Conservation (phyloP, 1,139 yeast species). For the Hansenula sp. region DNA sequence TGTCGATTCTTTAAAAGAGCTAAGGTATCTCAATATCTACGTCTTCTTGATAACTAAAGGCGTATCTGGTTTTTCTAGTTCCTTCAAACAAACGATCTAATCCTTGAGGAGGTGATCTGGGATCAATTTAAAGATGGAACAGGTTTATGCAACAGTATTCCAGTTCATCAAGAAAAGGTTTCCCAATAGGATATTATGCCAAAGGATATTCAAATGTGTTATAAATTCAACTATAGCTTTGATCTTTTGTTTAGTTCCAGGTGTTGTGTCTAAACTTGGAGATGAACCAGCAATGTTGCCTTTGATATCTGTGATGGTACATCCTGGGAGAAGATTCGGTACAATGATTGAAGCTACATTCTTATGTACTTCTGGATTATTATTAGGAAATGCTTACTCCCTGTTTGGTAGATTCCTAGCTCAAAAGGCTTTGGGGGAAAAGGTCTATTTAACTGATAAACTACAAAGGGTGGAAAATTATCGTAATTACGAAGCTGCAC, state of each 20-base stretch:
- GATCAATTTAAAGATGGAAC: too few species aligned
- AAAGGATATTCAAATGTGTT: slow-evolving; percentile 35
- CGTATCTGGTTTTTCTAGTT: too few species aligned
- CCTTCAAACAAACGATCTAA: too few species aligned
- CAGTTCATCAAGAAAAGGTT: neutral
- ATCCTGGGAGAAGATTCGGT: slow-evolving; percentile 46
- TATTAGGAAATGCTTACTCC: slow-evolving; percentile 39
- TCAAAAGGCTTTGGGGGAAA: slow-evolving; percentile 30
- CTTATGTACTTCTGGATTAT: slow-evolving; percentile 36
- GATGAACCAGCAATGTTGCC: slow-evolving; percentile 39
- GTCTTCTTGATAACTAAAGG: too few species aligned
- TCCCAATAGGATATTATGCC: slow-evolving; percentile 17
- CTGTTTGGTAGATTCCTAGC: slow-evolving; percentile 39
- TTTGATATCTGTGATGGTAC: slow-evolving; percentile 40
- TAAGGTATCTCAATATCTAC: too few species aligned
- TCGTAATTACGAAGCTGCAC: slow-evolving; percentile 31
- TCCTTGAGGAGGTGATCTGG: too few species aligned
- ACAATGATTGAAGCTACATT: slow-evolving; percentile 40
- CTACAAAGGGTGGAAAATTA: slow-evolving; percentile 26
- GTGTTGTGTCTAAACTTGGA: slow-evolving; percentile 32
- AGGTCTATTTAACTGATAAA: slow-evolving; percentile 23
- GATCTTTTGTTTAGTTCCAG: slow-evolving; percentile 34
- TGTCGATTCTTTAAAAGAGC: too few species aligned
- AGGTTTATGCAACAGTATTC: too few species aligned
- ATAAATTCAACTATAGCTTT: slow-evolving; percentile 36